Evolutionary conservation across 345 rosid species (phyloP), one percentile per base, ranked within the genome.

Genomic region (Brassica napus): DNA sequence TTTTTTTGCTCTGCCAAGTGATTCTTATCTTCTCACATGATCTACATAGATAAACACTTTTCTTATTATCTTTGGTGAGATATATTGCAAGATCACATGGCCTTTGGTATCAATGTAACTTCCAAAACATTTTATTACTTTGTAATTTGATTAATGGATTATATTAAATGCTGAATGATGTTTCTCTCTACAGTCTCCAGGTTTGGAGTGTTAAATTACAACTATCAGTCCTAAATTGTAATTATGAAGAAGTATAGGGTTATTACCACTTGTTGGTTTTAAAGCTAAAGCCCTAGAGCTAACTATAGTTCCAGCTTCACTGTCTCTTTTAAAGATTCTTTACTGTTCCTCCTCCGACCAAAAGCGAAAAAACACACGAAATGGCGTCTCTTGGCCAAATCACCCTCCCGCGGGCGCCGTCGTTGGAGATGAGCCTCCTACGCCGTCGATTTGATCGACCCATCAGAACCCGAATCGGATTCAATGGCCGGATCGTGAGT

Each of bases 341-440:
- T 32, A 15, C 10, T 12, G n/a, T 78, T 11, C 11, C 8, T 59
- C 0, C 72, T 26, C 60, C 23, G 26, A 72, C 49, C 4, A 3
- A 65, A 16, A 18, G 31, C 2, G 47, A 9, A 30, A 28, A 49
- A 26, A 0, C 39, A 28, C 4, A 35, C 23, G 55, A 47, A 34
- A 80, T 80, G 83, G 62, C 79, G 79, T 70, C 83, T 42, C 64
- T 75, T 7, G 24, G 73, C 64, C 72, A 80, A 42, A 75, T 70
- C 32, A 64, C 72, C 39, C 9, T 69, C 54, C 71, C 75, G 3
- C 68, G 54, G 1, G 55, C 57, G 72, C 79, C 76, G 58, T 71
- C 42, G 1, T 47, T 61, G 32, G 73, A 71, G 16, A 21, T 71
- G 2, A 18, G 57, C 16, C 57, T 55, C 10, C 62, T 65, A 9